Base-by-base conservation (phyloP, 1,284 basidiomycete species). In the Ceratobasidium sp. region DNA sequence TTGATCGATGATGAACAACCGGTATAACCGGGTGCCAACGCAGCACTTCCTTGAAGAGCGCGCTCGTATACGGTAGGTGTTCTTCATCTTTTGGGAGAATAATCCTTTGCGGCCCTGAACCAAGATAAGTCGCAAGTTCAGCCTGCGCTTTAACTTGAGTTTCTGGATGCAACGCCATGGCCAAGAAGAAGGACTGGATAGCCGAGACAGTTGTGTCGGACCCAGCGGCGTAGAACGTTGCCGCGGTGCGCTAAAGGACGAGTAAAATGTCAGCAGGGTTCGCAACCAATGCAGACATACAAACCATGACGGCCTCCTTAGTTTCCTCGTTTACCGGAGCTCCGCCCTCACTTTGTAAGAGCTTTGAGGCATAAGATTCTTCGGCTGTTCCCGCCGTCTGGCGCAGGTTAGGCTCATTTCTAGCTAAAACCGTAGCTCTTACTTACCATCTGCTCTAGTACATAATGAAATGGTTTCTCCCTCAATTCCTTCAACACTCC, bases 381-480 rank as follows among this genome's bases (percentile, higher is more conserved):
- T 74, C 61, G 3, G 76, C 75, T 0, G 76, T 76, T 57, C 80
- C 80, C 6, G 76, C 72, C 9, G 77, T 76, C 80, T 81, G 45
- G 36, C 6, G 10, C 9, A 41, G 6, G 16, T n/a, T 18, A 18
- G 5, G 23, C 21, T 59, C 46, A n/a, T 6, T 26, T n/a, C n/a
- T 8, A 59, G 28, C 30, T 6, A 21, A 3, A 14, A 18, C 8
- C 32, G 18, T 23, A 36, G 18, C 18, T 43, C n/a, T 23, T 26
- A 30, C 23, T 14, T 45, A n/a, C n/a, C n/a, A n/a, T n/a, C n/a
- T n/a, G n/a, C n/a, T n/a, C n/a, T n/a, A n/a, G n/a, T n/a, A n/a
- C n/a, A n/a, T n/a, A n/a, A n/a, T n/a, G n/a, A n/a, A n/a, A n/a
- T n/a, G n/a, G n/a, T n/a, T n/a, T n/a, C n/a, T n/a, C n/a, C n/a